Conservation (phyloP, 306 rosid species). For the Cotoneaster glaucophyllus region DNA sequence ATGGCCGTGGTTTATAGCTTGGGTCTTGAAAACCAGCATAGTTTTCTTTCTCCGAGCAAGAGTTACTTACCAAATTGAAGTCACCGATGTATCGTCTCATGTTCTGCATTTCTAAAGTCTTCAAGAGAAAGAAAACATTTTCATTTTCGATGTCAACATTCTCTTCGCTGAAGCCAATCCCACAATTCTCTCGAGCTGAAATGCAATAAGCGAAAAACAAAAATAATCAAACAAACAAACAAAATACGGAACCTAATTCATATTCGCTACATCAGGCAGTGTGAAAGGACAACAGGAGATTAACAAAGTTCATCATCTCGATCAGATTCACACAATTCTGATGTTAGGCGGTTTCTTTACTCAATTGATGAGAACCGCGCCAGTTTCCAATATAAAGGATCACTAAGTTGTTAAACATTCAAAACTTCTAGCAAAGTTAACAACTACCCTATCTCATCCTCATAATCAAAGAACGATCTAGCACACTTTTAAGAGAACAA, state of each 20-base stretch:
- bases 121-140: slow-evolving; percentile 34
- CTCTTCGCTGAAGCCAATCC: slow-evolving; percentile 44
- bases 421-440: not conserved
- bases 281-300: not conserved
- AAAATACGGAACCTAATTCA: not conserved
- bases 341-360: not conserved
- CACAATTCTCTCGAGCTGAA: slow-evolving; percentile 52
- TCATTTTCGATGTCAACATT: slow-evolving; percentile 42
- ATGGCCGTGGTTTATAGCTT: too few species aligned
- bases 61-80: not conserved
- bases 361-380: not conserved
- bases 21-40: not conserved
- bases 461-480: not conserved
- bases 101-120: not conserved
- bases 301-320: not conserved
- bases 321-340: not conserved
- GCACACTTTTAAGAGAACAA: not conserved
- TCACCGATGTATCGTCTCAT: not conserved
- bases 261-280: not conserved
- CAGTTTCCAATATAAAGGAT: not conserved
- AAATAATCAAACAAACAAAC: not conserved
- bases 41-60: not conserved
- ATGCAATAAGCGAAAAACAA: not conserved
- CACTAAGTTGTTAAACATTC: not conserved
- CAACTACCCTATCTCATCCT: not conserved